A percentile compares a stretch with the other conserved stretches of the same genome.
These are phyloP conservation scores for Leishmania braziliensis DNA, from an alignment of 208 protist genomes.

Conservation along the genomic window DNA sequence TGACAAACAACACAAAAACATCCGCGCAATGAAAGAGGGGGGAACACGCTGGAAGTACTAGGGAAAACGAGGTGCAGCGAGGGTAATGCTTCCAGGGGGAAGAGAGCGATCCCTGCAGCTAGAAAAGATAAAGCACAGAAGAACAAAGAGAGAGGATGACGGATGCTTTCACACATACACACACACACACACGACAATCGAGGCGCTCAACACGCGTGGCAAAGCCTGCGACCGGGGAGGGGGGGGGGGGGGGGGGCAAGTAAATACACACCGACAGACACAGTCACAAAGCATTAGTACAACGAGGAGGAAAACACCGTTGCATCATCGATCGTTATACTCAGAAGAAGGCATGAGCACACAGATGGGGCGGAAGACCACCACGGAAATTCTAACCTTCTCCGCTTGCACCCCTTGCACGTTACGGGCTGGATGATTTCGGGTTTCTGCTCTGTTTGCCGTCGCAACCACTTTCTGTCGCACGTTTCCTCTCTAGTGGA, in stretches of 20 bases:
- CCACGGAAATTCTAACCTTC: no score
- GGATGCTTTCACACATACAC: background rate
- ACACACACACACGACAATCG: background rate
- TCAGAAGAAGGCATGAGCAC: background rate
- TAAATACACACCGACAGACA: background rate
- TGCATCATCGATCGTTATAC: background rate
- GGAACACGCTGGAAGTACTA: no score
- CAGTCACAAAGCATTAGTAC: no score
- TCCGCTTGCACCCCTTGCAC: background rate
- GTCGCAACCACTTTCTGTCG: background rate
- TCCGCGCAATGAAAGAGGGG: no score
- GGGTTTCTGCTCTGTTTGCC: no score
- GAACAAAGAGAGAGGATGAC: conserved; percentile 14
- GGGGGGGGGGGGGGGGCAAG: background rate
- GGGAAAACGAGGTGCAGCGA: no score
- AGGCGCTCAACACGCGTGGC: background rate
- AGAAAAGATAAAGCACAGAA: background rate
- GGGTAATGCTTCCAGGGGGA: no score
- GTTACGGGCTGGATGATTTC: no score
- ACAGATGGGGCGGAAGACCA: background rate
- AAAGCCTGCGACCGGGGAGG: background rate
- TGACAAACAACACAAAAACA: no score
- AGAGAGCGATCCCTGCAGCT: no score
- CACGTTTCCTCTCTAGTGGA: background rate
- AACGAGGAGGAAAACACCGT: background rate